Conservation (phyloP, 371 early-diverging fungal species). For the Circinella minor region DNA sequence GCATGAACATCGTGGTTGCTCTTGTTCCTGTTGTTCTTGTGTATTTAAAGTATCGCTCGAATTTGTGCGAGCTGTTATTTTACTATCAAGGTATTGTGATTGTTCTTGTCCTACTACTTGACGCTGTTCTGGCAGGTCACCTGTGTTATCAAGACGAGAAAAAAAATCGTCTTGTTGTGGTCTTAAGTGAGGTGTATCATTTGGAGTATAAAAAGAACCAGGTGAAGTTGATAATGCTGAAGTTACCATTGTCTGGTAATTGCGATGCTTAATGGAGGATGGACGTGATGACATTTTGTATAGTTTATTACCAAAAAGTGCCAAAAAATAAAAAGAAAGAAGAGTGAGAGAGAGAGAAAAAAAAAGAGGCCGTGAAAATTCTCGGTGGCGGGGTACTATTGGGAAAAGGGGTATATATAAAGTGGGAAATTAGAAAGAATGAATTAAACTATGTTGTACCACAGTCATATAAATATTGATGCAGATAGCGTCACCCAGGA, state of each 20-base stretch:
- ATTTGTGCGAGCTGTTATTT: constrained; percentile 4
- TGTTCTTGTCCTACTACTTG: background rate
- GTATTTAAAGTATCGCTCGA: constrained; percentile 11
- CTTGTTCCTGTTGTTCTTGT: background rate
- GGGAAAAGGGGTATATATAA: too few relatives aligned
- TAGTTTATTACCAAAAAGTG: background rate
- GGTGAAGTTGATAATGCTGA: constrained; percentile 13
- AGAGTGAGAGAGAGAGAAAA: too few relatives aligned
- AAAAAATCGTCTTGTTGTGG: constrained; percentile 5
- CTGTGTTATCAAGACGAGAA: constrained; percentile 2
- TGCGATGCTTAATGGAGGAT: constrained; percentile 5
- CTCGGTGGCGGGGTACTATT: constrained; percentile 10
- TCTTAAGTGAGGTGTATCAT: constrained; percentile 3
- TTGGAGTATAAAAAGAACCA: constrained; percentile 10
- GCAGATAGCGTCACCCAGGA: constrained; percentile 13
- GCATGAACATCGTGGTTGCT: background rate
- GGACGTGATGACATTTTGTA: background rate
- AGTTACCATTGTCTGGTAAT: constrained; percentile 1
- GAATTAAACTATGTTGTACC: background rate
- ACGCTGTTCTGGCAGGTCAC: background rate
- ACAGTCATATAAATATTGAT: constrained; percentile 7
- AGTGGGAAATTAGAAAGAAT: background rate
- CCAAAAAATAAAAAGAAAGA: background rate
- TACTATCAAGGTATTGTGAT: background rate
- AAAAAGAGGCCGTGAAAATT: background rate